Evolutionary conservation across 306 rosid species (phyloP).

Genomic region (Pueraria montana): DNA sequence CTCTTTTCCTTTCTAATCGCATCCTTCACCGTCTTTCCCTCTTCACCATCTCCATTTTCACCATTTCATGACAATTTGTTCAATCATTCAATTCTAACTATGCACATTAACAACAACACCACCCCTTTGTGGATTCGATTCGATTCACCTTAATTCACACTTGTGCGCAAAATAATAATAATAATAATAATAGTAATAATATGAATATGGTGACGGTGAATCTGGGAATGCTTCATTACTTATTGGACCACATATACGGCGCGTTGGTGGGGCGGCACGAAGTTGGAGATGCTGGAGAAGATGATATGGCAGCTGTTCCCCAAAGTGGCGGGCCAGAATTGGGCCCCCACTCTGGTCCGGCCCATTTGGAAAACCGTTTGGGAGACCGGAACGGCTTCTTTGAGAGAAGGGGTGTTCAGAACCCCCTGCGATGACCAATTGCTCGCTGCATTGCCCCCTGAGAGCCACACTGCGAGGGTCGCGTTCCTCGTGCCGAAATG

Average conservation of each 20-base stretch:
- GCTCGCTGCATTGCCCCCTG: background rate
- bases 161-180: too few relatives aligned
- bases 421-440: background rate
- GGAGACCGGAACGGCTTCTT: background rate
- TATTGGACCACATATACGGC: constrained; percentile 8
- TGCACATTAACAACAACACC: too few relatives aligned
- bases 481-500: background rate
- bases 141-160: too few relatives aligned
- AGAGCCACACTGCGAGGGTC: background rate
- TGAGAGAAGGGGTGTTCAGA: background rate
- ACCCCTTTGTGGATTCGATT: too few relatives aligned
- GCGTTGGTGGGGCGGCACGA: constrained; percentile 12
- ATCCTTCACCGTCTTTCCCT: too few relatives aligned
- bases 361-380: background rate
- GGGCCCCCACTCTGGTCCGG: background rate
- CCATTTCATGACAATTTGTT: too few relatives aligned
- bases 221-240: constrained; percentile 9
- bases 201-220: constrained; percentile 9
- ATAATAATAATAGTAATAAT: too few relatives aligned
- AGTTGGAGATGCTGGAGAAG: constrained; percentile 1
- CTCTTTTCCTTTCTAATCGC: too few relatives aligned
- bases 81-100: too few relatives aligned
- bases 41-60: too few relatives aligned
- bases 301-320: background rate
- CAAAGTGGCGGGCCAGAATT: background rate